Base-by-base conservation (phyloP, 371 early-diverging fungal genomes). In the Funneliformis caledonium region DNA sequence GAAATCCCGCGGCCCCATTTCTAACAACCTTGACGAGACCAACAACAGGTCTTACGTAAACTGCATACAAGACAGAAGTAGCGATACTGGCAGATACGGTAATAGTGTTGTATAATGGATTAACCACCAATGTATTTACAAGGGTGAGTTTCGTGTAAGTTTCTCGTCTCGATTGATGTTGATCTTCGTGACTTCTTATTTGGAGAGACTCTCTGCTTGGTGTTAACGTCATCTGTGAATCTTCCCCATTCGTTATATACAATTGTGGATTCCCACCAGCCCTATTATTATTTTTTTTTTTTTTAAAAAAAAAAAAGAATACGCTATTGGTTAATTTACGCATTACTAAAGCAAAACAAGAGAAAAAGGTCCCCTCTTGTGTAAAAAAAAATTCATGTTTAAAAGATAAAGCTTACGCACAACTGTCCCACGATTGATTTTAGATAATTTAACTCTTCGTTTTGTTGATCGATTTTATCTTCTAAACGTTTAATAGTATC, bases 101-200 rank as follows among this genome's bases (percentile, higher is more conserved):
- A 74, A 74, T 43, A 31, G 77, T 77, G 26, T 45, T 65, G 9
- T 33, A 8, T 11, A 77, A 61, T 62, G 77, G 77, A 11, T 61
- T 77, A 64, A 77, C 77, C 64, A 77, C 77, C 45, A 77, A 77
- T 64, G 77, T 47, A 62, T 61, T 62, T 77, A 77, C 77, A 47
- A 77, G 77, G 61, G 65, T 77, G 65, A 7, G 9, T n/a, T n/a
- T 62, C 48, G 65, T 14, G 16, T 26, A 60, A 19, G 2, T 14
- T 37, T 73, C 12, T 22, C 26, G 64, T 19, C 14, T 22, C 33
- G 12, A 33, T 64, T 7, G 4, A 16, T 52, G 14, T 19, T 52
- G 52, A 52, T 52, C 52, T 19, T 52, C 52, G 19, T 19, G 52
- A 52, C 16, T 52, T 26, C 26, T 26, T 26, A 26, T 0, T 26